phyloP scores from a whole-genome alignment of 768 basidiomycete species.

The Dictyophora rubrovolvata region DNA sequence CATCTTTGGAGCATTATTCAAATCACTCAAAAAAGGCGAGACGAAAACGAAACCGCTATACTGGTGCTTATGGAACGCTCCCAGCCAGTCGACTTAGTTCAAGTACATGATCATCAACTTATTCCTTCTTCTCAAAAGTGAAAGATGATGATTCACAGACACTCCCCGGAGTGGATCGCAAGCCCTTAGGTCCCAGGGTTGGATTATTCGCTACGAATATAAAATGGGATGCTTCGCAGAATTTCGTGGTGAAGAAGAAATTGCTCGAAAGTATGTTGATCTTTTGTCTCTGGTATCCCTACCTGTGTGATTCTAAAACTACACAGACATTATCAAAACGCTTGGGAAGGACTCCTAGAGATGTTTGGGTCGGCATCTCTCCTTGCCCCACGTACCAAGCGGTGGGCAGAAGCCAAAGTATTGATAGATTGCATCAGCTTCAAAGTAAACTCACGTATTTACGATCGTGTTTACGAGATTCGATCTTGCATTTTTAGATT shows the following conservation, averaged over 20 bases:
- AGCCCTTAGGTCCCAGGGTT: slow-evolving; percentile 74
- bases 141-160: not conserved
- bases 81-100: slow-evolving; percentile 34
- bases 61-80: slow-evolving; percentile 18
- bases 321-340: slow-evolving; percentile 89
- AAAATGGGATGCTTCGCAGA: slow-evolving; percentile 97
- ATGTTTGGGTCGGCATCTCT: slow-evolving; percentile 87
- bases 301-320: slow-evolving; percentile 10
- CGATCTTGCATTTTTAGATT: slow-evolving; percentile 39
- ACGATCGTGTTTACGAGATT: not conserved
- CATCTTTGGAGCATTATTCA: slow-evolving; percentile 88
- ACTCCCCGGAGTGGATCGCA: slow-evolving; percentile 31
- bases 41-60: slow-evolving; percentile 78
- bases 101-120: slow-evolving; percentile 27
- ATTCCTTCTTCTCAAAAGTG: not conserved
- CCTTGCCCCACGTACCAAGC: slow-evolving; percentile 84
- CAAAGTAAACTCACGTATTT: slow-evolving; percentile 43
- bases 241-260: slow-evolving; percentile 85
- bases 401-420: slow-evolving; percentile 98
- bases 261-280: slow-evolving; percentile 71
- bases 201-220: slow-evolving; percentile 95
- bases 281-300: slow-evolving; percentile 6
- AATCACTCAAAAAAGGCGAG: slow-evolving; percentile 87
- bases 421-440: slow-evolving; percentile 88
- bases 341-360: slow-evolving; percentile 69